Evolutionary conservation across 371 early-diverging fungal genomes (phyloP), one percentile per base, ranked within the genome.

Genomic region (Amoeboaphelidium protococcarum): DNA sequence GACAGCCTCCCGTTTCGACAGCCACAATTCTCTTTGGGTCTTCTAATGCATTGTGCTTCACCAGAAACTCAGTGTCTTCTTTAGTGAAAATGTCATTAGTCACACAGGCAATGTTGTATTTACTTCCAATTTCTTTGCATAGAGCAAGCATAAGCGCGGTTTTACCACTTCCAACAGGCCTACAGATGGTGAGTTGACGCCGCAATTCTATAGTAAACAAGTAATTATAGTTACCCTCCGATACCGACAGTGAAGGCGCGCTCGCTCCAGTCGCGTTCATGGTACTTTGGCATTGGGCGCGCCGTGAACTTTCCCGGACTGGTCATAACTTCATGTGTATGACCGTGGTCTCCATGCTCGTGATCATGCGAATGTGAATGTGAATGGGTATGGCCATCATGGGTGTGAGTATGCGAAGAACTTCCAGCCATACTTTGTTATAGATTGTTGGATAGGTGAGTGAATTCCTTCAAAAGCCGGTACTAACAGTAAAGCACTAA

Each of bases 131-230:
- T 13, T 68, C 58, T 16, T 31, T 31, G 60, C 91, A 90, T 25
- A 90, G 74, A 26, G 77, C 76, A 47, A 85, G 67, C 83, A 87
- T 79, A 54, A 90, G 65, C 1, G 91, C 91, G 4, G 91, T 90
- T 61, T 90, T 90, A 55, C 91, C 91, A 20, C 80, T 78, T 37
- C 91, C 91, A 6, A 87, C 88, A 40, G 87, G 90, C 23, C 82
- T 79, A 56, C 22, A n/a, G 16, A 42, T 45, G 31, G 21, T 25
- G 25, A 41, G 1, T 2, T 40, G 26, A 31, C 3, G 25, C 45
- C 22, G 19, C 25, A 2, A 42, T 40, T 27, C 19, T 3, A 26
- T 6, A 23, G 19, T 13, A 50, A 2, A 26, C 22, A 4, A 23
- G 27, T 47, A 57, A 49, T 6, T 19, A 20, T 13, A 13, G 13